phyloP scores from a whole-genome alignment of 1,139 yeast species.

The Kurtzmaniella quercitrusa region DNA sequence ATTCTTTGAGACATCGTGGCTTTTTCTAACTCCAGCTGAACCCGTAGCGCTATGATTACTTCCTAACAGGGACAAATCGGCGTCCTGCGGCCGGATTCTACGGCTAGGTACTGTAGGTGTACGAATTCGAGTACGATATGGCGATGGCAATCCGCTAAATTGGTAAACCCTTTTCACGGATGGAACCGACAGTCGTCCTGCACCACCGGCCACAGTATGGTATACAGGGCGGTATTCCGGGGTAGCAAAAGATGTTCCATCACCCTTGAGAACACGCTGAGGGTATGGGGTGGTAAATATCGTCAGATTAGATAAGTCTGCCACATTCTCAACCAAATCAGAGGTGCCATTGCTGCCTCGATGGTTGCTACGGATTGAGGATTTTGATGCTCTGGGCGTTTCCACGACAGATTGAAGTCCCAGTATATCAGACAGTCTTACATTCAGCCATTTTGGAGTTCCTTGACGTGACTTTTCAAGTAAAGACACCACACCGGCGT shows the following conservation, averaged over 20 bases:
- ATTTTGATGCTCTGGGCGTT: background rate
- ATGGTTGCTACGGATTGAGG: background rate
- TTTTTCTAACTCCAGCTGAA: slow-evolving; percentile 1
- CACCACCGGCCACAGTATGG: slow-evolving; percentile 23
- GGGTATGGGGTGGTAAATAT: slow-evolving; percentile 18
- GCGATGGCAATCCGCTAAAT: slow-evolving; percentile 63
- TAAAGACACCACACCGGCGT: slow-evolving; percentile 77
- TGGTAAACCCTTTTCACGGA: slow-evolving; percentile 53
- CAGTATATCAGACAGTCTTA: background rate
- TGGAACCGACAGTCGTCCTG: slow-evolving; percentile 19
- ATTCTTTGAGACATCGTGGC: background rate
- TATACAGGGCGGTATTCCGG: slow-evolving; percentile 41
- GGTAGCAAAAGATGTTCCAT: slow-evolving; percentile 20
- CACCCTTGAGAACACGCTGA: slow-evolving; percentile 20
- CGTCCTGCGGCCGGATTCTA: slow-evolving; percentile 10
- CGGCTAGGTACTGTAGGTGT: slow-evolving; percentile 20
- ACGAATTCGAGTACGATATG: slow-evolving; percentile 52
- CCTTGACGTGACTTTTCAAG: slow-evolving; percentile 20
- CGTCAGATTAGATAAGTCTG: slow-evolving; percentile 6
- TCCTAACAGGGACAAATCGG: slow-evolving; percentile 4
- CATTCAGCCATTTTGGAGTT: slow-evolving; percentile 2
- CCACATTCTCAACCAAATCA: background rate
- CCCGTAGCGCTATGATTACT: slow-evolving; percentile 8
- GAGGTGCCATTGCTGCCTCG: background rate
- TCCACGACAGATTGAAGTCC: background rate